A percentile compares a stretch with the other conserved stretches of the same genome.
These are phyloP conservation scores for Kwoniella sp. DNA, from an alignment of 768 basidiomycete species.

Conservation along the genomic window DNA sequence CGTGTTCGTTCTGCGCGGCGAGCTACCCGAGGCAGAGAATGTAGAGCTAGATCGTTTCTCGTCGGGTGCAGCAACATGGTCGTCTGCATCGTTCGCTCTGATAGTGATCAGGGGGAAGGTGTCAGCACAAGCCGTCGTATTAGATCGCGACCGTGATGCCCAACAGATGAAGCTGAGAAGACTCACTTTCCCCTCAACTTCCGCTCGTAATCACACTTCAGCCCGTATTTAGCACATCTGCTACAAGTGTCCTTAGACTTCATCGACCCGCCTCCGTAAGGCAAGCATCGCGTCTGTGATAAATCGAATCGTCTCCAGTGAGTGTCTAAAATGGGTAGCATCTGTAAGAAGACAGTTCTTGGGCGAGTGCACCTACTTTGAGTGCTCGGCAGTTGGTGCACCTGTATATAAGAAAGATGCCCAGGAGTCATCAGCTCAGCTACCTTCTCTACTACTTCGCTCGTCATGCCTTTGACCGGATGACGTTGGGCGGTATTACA, in stretches of 20 bases:
- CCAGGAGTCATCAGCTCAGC: not conserved
- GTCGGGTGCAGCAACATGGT: not conserved
- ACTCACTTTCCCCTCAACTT: not conserved
- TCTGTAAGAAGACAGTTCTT: not conserved
- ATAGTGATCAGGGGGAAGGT: not conserved
- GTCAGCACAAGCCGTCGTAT: not conserved
- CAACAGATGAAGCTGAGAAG: not conserved
- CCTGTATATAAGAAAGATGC: not conserved
- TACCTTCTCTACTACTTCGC: no score
- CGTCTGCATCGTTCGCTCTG: not conserved
- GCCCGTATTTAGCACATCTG: not conserved
- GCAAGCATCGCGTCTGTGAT: not conserved
- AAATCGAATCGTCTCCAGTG: not conserved
- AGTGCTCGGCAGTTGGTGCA: not conserved
- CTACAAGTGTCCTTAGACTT: not conserved
- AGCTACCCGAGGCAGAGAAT: not conserved
- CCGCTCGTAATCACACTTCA: not conserved
- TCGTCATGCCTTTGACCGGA: no score
- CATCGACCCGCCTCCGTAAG: not conserved
- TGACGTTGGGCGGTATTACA: no score
- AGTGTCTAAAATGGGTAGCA: not conserved
- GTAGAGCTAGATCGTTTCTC: not conserved
- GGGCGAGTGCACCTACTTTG: not conserved
- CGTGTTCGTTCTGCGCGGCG: not conserved
- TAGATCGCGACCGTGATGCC: not conserved